These are phyloP conservation scores for Leptographium galeiforme DNA, from an alignment of 2,329 filamentous ascomycete species.

Conservation along the genomic window DNA sequence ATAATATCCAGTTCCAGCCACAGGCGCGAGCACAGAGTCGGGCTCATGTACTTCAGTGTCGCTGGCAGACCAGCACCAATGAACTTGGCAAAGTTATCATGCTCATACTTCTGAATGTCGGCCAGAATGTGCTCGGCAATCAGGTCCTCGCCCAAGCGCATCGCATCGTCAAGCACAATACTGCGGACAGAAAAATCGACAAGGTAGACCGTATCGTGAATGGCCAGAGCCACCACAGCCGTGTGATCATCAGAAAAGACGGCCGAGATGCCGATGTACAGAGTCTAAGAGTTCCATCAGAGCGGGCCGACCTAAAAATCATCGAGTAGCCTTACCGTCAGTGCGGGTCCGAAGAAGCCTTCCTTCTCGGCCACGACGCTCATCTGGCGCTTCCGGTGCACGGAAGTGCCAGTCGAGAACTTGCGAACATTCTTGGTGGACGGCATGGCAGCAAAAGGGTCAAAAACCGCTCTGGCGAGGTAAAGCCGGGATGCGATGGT, in stretches of 20 bases:
- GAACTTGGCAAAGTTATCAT: conserved; percentile 58
- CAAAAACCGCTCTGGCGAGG: background rate
- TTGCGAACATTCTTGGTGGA: conserved; percentile 16
- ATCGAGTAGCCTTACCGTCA: conserved; percentile 25
- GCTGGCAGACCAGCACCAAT: conserved; percentile 58
- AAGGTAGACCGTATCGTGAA: conserved; percentile 63
- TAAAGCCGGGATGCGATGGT: background rate
- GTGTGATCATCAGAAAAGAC: conserved; percentile 35
- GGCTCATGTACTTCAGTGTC: conserved; percentile 45
- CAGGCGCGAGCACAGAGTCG: conserved; percentile 52
- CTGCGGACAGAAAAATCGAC: conserved; percentile 56
- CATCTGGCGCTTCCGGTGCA: conserved; percentile 32
- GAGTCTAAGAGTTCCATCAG: conserved; percentile 24
- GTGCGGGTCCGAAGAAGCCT: conserved; percentile 28
- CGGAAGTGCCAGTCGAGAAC: conserved; percentile 31
- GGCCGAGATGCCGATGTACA: conserved; percentile 51
- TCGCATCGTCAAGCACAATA: conserved; percentile 30
- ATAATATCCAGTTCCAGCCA: conserved; percentile 70
- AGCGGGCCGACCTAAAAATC: background rate
- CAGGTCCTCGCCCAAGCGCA: conserved; percentile 26
- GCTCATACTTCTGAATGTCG: conserved; percentile 45
- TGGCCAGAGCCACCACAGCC: conserved; percentile 50
- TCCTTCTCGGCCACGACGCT: conserved; percentile 29
- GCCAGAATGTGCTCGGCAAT: conserved; percentile 47
- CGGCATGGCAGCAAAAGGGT: background rate